phyloP scores from a whole-genome alignment of 2,329 filamentous ascomycete genomes.

The Scedosporium dehoogii region DNA sequence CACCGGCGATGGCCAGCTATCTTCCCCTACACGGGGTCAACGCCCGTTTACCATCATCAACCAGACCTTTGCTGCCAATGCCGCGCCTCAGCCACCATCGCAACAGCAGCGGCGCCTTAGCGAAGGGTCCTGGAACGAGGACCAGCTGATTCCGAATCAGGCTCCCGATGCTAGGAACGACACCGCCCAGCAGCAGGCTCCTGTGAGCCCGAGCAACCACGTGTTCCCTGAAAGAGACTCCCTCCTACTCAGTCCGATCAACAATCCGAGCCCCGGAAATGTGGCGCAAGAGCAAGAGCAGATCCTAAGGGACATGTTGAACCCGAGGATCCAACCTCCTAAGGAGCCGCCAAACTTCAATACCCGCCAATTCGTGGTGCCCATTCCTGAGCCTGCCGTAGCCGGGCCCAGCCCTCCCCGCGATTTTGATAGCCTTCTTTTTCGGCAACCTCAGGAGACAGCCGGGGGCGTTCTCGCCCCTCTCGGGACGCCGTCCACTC shows the following conservation, averaged over 20 bases:
- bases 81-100: not conserved
- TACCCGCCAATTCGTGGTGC: not conserved
- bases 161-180: not conserved
- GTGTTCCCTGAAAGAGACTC: not conserved
- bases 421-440: not conserved
- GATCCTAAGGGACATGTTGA: not conserved
- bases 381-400: not conserved
- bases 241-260: not conserved
- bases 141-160: not conserved
- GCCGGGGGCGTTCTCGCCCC: not conserved
- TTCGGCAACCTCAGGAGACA: not conserved
- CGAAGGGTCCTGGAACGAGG: not conserved
- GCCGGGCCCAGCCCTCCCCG: not conserved
- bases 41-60: conserved; percentile 25
- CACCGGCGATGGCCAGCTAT: conserved; percentile 6
- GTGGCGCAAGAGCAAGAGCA: not conserved
- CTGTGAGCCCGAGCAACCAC: not conserved
- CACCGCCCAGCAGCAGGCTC: not conserved
- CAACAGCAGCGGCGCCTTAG: not conserved
- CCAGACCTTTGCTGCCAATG: conserved; percentile 12
- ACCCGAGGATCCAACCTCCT: not conserved
- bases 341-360: not conserved
- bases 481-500: not conserved
- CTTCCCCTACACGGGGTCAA: conserved; percentile 17
- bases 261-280: not conserved